Evolutionary conservation across 768 basidiomycete species (phyloP), one percentile per base, ranked within the genome.

Genomic region (Suillus occidentalis): DNA sequence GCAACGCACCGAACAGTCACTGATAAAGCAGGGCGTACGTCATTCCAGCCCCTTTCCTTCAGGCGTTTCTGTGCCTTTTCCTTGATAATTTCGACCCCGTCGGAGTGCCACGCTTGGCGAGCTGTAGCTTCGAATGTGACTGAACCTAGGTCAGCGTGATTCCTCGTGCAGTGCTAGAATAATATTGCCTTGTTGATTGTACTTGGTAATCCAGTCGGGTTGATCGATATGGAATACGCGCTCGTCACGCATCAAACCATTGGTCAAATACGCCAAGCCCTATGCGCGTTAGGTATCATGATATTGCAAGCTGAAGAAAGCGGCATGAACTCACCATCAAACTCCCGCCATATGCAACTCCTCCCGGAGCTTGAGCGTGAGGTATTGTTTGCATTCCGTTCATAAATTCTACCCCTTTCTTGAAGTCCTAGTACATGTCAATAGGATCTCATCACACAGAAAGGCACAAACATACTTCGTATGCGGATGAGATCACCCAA

Each of bases 1-100:
- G 10, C 25, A 10, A 65, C 75, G 13, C 66, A 79, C 82, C 82
- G 71, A 50, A 82, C 69, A 25, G 82, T 83, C 6, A 70, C 67
- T 4, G 79, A 53, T 37, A 83, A 67, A 5, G 82, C 80, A 0
- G 72, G 75, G 12, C 76, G 72, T 16, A 72, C 66, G 18, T 56
- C 49, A 43, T 72, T 62, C 77, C 76, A 78, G 1, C 75, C 75
- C 57, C 70, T 60, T 13, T 66, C 56, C 7, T 55, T 31, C 25
- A 70, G 52, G 16, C 74, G 70, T 39, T 67, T 62, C 6, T 69
- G 65, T 6, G 72, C 74, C 9, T 67, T 65, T 28, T 60, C 58
- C 8, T 72, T 75, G 9, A 77, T 63, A n/a, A 16, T 28, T 39
- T 68, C 63, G 4, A 72, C 60, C 22, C 66, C 50, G 2, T 63